Conservation (phyloP, 2,329 filamentous ascomycete species). For the Zarea fungicola region DNA sequence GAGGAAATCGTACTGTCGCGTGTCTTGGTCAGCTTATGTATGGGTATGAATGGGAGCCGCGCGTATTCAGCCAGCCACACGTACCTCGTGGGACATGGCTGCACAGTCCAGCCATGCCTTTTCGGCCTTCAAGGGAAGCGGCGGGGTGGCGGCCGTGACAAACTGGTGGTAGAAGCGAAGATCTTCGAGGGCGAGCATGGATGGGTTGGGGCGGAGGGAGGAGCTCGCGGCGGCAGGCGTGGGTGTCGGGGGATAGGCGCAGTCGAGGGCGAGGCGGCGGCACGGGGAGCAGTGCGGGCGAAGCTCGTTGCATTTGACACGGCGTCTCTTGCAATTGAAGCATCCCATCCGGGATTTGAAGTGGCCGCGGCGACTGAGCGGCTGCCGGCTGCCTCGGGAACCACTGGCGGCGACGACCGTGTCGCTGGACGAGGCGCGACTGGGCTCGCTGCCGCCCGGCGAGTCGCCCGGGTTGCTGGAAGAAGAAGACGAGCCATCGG, state of each 20-base stretch:
- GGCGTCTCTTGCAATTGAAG: constrained; percentile 28
- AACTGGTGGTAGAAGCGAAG: constrained; percentile 49
- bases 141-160: constrained; percentile 35
- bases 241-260: constrained; percentile 25
- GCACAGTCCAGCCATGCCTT: constrained; percentile 30
- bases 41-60: too few species aligned
- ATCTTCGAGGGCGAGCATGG: constrained; percentile 35
- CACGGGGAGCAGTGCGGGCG: constrained; percentile 27
- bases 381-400: not conserved
- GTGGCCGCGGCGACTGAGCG: constrained; percentile 21
- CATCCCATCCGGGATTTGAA: constrained; percentile 28
- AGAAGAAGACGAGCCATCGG: not conserved
- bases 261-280: constrained; percentile 27
- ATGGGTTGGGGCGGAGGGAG: constrained; percentile 14
- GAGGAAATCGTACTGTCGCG: constrained; percentile 29
- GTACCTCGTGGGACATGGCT: constrained; percentile 30
- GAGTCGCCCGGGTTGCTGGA: constrained; percentile 5
- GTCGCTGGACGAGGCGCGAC: not conserved
- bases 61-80: constrained; percentile 3
- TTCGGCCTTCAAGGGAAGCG: constrained; percentile 28
- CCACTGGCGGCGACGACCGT: not conserved
- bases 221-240: not conserved
- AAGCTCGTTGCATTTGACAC: constrained; percentile 28
- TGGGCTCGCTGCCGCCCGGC: not conserved
- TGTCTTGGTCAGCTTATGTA: not conserved